phyloP scores from a whole-genome alignment of 2,329 filamentous ascomycete genomes.

The Ambrosiella beaveri region DNA sequence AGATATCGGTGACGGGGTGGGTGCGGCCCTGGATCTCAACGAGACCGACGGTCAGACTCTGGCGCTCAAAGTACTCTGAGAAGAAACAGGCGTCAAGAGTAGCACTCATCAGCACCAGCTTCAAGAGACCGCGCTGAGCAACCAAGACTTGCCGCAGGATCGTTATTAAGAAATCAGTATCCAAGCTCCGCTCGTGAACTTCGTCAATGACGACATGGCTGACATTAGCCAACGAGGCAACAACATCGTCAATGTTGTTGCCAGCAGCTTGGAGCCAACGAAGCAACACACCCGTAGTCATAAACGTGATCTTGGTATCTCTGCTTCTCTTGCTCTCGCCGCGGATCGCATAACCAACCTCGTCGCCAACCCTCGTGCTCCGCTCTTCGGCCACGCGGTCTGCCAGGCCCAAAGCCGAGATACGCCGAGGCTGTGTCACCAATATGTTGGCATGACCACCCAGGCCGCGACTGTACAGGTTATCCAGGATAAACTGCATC shows the following conservation, averaged over 20 bases:
- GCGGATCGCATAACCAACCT: slow-evolving; percentile 82
- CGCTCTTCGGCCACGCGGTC: slow-evolving; percentile 90
- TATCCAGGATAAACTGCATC: slow-evolving; percentile 87
- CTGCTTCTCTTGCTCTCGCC: slow-evolving; percentile 65
- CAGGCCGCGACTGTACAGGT: slow-evolving; percentile 60
- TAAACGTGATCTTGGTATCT: slow-evolving; percentile 79
- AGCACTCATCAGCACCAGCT: slow-evolving; percentile 88
- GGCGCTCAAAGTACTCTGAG: slow-evolving; percentile 60
- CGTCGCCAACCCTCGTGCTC: slow-evolving; percentile 62
- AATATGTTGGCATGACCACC: slow-evolving; percentile 75
- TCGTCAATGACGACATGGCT: slow-evolving; percentile 94
- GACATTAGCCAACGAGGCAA: slow-evolving; percentile 68
- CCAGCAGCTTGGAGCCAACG: slow-evolving; percentile 52
- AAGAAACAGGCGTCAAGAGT: slow-evolving; percentile 83
- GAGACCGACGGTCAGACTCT: slow-evolving; percentile 50
- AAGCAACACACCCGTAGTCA: slow-evolving; percentile 86
- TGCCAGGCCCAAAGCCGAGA: slow-evolving; percentile 82
- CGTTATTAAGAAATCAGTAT: slow-evolving; percentile 85
- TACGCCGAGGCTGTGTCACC: slow-evolving; percentile 86
- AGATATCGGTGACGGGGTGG: slow-evolving; percentile 76
- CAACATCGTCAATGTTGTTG: slow-evolving; percentile 53
- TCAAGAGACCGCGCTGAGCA: slow-evolving; percentile 59
- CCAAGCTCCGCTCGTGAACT: slow-evolving; percentile 85
- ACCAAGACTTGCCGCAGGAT: slow-evolving; percentile 68
- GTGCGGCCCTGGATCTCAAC: slow-evolving; percentile 82